These are phyloP conservation scores for Phytophthora pseudosyringae DNA, from an alignment of 352 stramenopile species.

Conservation along the genomic window DNA sequence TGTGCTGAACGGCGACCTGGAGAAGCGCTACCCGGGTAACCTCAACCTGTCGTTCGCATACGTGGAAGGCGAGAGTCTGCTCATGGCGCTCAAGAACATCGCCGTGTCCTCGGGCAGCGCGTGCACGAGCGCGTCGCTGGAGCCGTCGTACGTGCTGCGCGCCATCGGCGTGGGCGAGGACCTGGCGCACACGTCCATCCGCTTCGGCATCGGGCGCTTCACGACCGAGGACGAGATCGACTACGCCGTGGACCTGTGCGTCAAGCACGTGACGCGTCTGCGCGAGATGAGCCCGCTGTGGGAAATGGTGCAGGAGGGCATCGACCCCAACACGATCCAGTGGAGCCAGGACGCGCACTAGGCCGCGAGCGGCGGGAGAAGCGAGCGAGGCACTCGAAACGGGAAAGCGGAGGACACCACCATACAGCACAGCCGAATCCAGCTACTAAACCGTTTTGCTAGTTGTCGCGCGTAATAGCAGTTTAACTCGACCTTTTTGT, in stretches of 20 bases:
- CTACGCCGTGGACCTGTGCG: constrained; percentile 94
- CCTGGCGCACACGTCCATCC: constrained; percentile 98
- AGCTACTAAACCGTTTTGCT: constrained; percentile 37
- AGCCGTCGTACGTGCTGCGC: constrained; percentile 99
- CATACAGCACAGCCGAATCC: constrained; percentile 14
- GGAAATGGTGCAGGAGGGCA: constrained; percentile 99
- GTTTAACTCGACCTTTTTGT: constrained; percentile 4
- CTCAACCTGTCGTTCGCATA: constrained; percentile 99
- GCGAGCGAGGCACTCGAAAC: constrained; percentile 3
- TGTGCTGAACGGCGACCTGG: constrained; percentile 96
- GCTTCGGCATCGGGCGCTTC: constrained; percentile 98
- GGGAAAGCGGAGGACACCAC: constrained; percentile 2
- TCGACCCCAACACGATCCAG: constrained; percentile 99
- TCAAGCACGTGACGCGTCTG: constrained; percentile 96
- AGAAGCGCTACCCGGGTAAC: constrained; percentile 95
- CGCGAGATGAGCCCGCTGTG: constrained; percentile 99
- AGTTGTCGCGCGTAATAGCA: constrained; percentile 14
- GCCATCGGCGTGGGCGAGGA: constrained; percentile 99
- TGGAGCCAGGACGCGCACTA: constrained; percentile 97
- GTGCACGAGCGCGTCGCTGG: constrained; percentile 97
- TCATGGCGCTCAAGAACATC: constrained; percentile 99
- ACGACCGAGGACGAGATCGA: constrained; percentile 98
- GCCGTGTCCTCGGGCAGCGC: constrained; percentile 97
- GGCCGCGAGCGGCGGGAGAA: constrained; percentile 21
- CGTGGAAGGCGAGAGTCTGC: constrained; percentile 98